A percentile compares a stretch with the other conserved stretches of the same genome.
Conservation (phyloP, 2,329 filamentous ascomycete species). For the Chaetomium globosum region DNA sequence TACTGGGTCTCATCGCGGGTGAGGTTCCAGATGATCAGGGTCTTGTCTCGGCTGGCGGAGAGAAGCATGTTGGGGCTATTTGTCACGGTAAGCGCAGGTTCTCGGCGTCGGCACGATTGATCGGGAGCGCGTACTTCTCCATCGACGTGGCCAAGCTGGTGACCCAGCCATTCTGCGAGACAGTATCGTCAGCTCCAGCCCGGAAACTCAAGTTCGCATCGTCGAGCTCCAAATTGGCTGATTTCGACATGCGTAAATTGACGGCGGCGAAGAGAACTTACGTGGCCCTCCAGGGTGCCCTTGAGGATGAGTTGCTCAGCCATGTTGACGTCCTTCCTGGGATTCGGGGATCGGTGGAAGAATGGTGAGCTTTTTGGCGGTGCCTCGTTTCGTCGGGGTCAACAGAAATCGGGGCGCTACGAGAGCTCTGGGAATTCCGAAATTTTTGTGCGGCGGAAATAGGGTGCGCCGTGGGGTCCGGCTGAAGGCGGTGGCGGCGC, state of each 20-base stretch:
- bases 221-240: slow-evolving; percentile 3
- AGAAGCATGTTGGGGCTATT: slow-evolving; percentile 97
- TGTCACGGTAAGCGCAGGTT: slow-evolving; percentile 37
- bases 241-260: slow-evolving; percentile 33
- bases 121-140: slow-evolving; percentile 76
- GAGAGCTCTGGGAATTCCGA: slow-evolving; percentile 44
- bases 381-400: slow-evolving; percentile 37
- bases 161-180: slow-evolving; percentile 85
- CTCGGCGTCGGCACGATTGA: slow-evolving; percentile 29
- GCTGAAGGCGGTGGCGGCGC: slow-evolving; percentile 21
- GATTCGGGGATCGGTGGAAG: slow-evolving; percentile 48
- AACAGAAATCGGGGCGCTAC: slow-evolving; percentile 41
- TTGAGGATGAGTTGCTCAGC: slow-evolving; percentile 94
- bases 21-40: slow-evolving; percentile 99
- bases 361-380: slow-evolving; percentile 40
- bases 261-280: slow-evolving; percentile 50
- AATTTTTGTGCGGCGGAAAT: slow-evolving; percentile 58
- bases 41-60: slow-evolving; percentile 96
- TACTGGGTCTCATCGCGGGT: slow-evolving; percentile 98
- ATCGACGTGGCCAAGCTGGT: slow-evolving; percentile 97
- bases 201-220: neutral
- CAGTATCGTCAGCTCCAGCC: slow-evolving; percentile 37
- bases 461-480: slow-evolving; percentile 48
- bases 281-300: slow-evolving; percentile 97
- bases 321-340: slow-evolving; percentile 59